Conservation (phyloP, 192 early-diverging fungal species). For the Podila minutissima region DNA sequence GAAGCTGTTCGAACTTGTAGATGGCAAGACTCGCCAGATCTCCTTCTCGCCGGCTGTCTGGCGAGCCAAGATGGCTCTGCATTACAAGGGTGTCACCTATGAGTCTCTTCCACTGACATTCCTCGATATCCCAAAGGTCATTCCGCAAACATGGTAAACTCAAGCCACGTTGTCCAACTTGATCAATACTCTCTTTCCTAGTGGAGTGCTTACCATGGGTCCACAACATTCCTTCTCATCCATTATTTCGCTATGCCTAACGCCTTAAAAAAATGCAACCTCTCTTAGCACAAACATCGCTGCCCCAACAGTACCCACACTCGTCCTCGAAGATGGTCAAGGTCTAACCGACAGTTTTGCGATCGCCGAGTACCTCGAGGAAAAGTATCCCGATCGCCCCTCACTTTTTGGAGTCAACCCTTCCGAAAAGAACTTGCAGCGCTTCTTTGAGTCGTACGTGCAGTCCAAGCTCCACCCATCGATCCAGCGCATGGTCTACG, state of each 20-base stretch:
- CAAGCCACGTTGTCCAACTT: background rate
- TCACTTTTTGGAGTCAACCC: constrained; percentile 48
- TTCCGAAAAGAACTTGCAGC: constrained; percentile 43
- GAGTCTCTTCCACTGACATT: constrained; percentile 33
- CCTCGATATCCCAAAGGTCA: constrained; percentile 23
- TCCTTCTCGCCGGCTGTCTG: constrained; percentile 44
- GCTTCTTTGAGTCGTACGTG: constrained; percentile 55
- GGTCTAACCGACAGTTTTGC: constrained; percentile 59
- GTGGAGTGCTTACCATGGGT: background rate
- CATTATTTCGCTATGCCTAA: background rate
- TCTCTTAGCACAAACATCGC: background rate
- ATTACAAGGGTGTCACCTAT: constrained; percentile 31
- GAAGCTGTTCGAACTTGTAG: constrained; percentile 45
- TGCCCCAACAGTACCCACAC: constrained; percentile 53
- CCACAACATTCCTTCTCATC: background rate
- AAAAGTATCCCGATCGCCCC: constrained; percentile 61
- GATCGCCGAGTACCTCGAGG: constrained; percentile 69
- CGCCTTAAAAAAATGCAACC: background rate
- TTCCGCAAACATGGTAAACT: constrained; percentile 28
- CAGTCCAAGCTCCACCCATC: constrained; percentile 29
- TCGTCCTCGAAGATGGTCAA: constrained; percentile 37
- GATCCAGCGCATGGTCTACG: constrained; percentile 38
- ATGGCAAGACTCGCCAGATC: constrained; percentile 39
- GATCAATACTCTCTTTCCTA: background rate
- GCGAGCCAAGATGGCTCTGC: constrained; percentile 39